Conservation (phyloP, 108 stramenopile species). For the Skeletonema potamos region DNA sequence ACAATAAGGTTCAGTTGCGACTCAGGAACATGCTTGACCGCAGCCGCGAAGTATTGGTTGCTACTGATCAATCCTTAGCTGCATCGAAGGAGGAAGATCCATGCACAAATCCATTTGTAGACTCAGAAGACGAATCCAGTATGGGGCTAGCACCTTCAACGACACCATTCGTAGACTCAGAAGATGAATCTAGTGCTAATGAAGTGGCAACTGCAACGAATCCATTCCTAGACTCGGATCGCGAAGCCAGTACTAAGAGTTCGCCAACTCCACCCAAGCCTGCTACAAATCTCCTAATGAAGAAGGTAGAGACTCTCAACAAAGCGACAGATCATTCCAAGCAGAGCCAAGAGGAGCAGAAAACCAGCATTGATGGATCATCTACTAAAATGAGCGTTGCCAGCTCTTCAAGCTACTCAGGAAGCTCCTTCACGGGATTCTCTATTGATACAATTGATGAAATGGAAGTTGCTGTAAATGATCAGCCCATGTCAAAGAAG, state of each 20-base stretch:
- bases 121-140: no score
- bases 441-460: conserved; percentile 5
- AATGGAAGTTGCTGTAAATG: neutral
- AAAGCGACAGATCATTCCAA: neutral
- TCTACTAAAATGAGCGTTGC: neutral
- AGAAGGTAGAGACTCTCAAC: neutral
- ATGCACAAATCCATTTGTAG: no score
- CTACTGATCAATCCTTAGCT: neutral
- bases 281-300: neutral
- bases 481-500: neutral
- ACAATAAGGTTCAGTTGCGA: neutral
- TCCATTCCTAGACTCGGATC: neutral
- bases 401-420: neutral
- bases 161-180: neutral
- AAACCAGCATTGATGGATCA: neutral
- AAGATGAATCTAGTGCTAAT: neutral
- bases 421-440: conserved; percentile 4
- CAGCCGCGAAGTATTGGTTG: neutral
- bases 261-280: neutral
- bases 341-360: neutral
- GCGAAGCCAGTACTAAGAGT: neutral
- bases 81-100: neutral
- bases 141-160: no score
- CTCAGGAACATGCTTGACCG: neutral
- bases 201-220: neutral